phyloP scores from a whole-genome alignment of 169 alveolate genomes.

The Eimeria brunetti region DNA sequence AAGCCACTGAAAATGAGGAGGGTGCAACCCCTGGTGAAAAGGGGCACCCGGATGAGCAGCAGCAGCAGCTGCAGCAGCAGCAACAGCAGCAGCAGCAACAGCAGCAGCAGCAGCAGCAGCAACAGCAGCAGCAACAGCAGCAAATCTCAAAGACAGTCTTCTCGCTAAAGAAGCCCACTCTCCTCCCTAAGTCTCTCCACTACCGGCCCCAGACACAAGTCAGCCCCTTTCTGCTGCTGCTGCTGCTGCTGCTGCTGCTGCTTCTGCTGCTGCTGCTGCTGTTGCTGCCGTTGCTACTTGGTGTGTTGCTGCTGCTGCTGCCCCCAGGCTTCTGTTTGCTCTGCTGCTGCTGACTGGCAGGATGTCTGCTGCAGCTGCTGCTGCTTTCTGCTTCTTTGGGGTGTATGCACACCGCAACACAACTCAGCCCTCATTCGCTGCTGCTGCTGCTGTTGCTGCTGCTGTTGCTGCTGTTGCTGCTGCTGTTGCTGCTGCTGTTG shows the following conservation, averaged over 20 bases:
- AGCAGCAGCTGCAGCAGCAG: constrained; percentile 22
- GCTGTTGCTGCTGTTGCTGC: no score
- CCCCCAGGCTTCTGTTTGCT: no score
- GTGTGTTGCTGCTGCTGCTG: background rate
- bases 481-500: background rate
- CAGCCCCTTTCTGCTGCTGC: background rate
- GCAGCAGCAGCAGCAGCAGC: background rate
- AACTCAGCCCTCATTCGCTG: no score
- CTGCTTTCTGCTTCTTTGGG: no score
- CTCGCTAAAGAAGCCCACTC: constrained; percentile 43
- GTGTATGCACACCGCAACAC: background rate
- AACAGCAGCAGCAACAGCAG: constrained; percentile 26
- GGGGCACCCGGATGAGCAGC: background rate
- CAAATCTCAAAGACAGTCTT: background rate
- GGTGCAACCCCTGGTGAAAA: background rate
- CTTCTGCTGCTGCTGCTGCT: constrained; percentile 13
- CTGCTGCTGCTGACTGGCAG: background rate
- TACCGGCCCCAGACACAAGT: constrained; percentile 54
- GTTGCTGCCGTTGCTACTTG: background rate
- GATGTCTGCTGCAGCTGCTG: background rate
- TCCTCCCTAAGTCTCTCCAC: constrained; percentile 37
- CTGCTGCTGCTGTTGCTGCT: no score
- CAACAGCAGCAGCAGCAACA: background rate
- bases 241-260: background rate
- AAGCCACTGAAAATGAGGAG: background rate